Conservation (phyloP, 352 stramenopile genomes). For the Globisporangium emineosum region DNA sequence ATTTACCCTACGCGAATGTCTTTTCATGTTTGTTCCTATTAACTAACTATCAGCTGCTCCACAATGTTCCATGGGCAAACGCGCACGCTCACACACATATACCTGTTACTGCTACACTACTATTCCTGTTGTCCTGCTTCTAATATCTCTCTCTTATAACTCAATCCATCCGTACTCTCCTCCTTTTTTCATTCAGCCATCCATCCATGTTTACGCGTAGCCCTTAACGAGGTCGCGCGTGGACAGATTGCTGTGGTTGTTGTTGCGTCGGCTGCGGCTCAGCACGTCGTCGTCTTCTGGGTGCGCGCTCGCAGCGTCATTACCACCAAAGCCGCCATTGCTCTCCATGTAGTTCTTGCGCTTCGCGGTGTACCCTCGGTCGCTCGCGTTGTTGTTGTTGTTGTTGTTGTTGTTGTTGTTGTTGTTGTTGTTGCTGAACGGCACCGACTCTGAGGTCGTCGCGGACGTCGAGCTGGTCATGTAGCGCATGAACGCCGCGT, state of each 20-base stretch:
- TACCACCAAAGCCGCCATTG: conserved; percentile 18
- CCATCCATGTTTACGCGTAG: background rate
- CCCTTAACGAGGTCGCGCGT: conserved; percentile 22
- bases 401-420: conserved; percentile 6
- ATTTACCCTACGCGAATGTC: background rate
- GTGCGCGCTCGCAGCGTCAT: background rate
- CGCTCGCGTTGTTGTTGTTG: background rate
- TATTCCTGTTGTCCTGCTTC: conserved; percentile 4
- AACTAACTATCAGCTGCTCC: background rate
- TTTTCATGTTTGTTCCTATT: conserved; percentile 3
- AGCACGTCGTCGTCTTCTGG: conserved; percentile 28
- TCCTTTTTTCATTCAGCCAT: background rate
- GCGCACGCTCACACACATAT: background rate
- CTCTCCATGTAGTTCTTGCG: conserved; percentile 26
- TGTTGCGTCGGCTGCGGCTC: conserved; percentile 17
- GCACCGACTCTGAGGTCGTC: conserved; percentile 14
- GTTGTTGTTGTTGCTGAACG: conserved; percentile 9
- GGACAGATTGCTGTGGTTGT: conserved; percentile 20
- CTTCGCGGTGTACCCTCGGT: conserved; percentile 1
- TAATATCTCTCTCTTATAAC: conserved; percentile 5
- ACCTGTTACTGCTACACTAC: background rate
- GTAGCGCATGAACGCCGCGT: conserved; percentile 17
- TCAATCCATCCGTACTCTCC: conserved; percentile 10
- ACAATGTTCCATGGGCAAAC: background rate
- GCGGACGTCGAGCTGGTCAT: conserved; percentile 18